Evolutionary conservation across 2,329 filamentous ascomycete species (phyloP), one percentile per base, ranked within the genome.

Genomic region (Exophiala sideris): DNA sequence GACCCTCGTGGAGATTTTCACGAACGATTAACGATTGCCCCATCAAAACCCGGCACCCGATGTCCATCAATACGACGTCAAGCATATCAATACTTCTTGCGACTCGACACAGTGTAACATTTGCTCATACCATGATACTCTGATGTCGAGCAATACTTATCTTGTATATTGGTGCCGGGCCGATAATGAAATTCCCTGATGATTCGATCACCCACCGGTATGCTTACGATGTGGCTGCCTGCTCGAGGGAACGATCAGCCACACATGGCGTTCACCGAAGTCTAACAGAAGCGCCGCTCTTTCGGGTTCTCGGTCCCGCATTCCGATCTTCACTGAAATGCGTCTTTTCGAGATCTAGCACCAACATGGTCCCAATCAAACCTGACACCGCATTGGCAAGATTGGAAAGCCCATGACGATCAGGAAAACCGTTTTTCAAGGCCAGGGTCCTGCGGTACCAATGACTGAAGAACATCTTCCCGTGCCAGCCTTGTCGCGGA

Each of bases 31-130:
- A 44, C 29, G 14, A 21, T 11, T 12, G 32, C 33, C 4, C 45
- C 8, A 12, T 34, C n/a, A 24, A 16, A 18, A 24, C 35, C 47
- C 36, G 33, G 36, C 12, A 39, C 20, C 38, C 36, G 45, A 34
- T 40, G 40, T 56, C 49, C 40, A 45, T 52, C 42, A 51, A 48
- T 56, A 49, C 40, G 45, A 52, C 44, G 12, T 38, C 14, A 6
- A 24, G 33, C 20, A 48, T 39, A 38, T 48, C 34, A 39, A 39
- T 39, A 29, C 35, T 34, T 24, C 8, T 39, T 21, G 45, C 45
- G 48, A 4, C 32, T 38, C 14, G 29, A n/a, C 40, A 20, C 35
- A 36, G 10, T 52, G 50, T 52, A 52, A 52, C 50, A 35, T 38
- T 50, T 24, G 41, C 45, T 16, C 41, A 21, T 40, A 45, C 41